Base-by-base conservation (phyloP, 2,329 filamentous ascomycete species). In the Fusarium incarnatum region DNA sequence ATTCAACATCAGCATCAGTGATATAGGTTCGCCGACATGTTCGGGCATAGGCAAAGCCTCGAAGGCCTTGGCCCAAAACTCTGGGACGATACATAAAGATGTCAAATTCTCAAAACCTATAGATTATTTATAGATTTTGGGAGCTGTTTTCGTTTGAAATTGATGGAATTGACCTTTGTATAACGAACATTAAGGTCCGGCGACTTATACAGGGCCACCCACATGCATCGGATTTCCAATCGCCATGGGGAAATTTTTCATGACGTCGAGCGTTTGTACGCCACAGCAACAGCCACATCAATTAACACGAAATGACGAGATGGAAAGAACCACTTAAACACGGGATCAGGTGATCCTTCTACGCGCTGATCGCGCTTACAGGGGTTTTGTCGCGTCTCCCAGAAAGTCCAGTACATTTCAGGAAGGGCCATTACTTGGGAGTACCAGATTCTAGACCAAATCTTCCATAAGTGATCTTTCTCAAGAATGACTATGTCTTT, bases 1-100 rank as follows among this genome's bases (percentile, higher is more conserved):
- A 83, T 40, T 82, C 81, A 50, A 88, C 78, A 42, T 89, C 86
- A 27, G 81, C 80, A 34, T 86, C 83, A 4, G 85, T 86, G 56
- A 83, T 81, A 54, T 86, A 84, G 61, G 78, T 79, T 57, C 85
- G 82, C 49, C 79, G 72, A 62, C 56, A 67, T 34, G 70, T 58
- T 40, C 72, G 70, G 60, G 71, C 71, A 49, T 59, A 59, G 60
- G 71, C 71, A 52, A 82, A 79, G 78, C 78, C 77, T 68, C 75
- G 77, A 59, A 84, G 77, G 77, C 79, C 78, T 77, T 79, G 76
- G 73, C 79, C 75, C 58, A 79, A 48, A 57, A 77, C 60, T 65
- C 75, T 78, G 65, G 78, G 75, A 47, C 79, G 79, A 76, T 79
- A 77, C 84, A 86, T 85, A 61, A 64, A 74, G 56, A 56, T 37